Percentiles rank a stretch among this genome's conserved stretches.
phyloP scores from a whole-genome alignment of 768 basidiomycete genomes.

The Cystobasidium onofrii region DNA sequence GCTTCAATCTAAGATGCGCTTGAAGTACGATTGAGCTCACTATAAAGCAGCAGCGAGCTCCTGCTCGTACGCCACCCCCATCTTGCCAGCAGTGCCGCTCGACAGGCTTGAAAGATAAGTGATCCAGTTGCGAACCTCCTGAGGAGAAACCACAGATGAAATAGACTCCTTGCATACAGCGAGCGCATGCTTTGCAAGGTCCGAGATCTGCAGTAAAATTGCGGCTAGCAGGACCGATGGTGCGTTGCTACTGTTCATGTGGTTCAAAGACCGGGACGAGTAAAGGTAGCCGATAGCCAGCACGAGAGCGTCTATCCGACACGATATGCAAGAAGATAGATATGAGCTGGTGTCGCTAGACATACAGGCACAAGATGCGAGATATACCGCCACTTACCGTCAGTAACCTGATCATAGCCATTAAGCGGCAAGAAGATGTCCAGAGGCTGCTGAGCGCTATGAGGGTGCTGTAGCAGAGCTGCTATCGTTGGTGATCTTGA shows the following conservation, averaged over 20 bases:
- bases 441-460: neutral
- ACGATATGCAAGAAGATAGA: neutral
- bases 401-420: slow-evolving; percentile 29
- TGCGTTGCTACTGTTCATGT: slow-evolving; percentile 12
- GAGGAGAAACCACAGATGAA: neutral
- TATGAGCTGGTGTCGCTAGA: neutral
- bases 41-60: neutral
- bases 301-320: slow-evolving; percentile 19
- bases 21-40: neutral
- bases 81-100: neutral
- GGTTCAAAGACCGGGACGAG: slow-evolving; percentile 14
- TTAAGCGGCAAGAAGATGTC: slow-evolving; percentile 17
- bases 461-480: slow-evolving; percentile 17
- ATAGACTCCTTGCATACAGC: slow-evolving; percentile 21
- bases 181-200: slow-evolving; percentile 27
- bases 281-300: slow-evolving; percentile 30
- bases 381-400: slow-evolving; percentile 15
- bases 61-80: neutral
- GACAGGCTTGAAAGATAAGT: neutral
- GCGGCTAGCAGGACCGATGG: slow-evolving; percentile 26
- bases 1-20: neutral
- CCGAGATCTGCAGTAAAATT: slow-evolving; percentile 17
- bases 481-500: slow-evolving; percentile 21
- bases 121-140: slow-evolving; percentile 27
- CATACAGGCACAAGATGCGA: neutral